These are phyloP conservation scores for Flaveria linearis DNA, from an alignment of 129 eudicot genomes.

Conservation along the genomic window DNA sequence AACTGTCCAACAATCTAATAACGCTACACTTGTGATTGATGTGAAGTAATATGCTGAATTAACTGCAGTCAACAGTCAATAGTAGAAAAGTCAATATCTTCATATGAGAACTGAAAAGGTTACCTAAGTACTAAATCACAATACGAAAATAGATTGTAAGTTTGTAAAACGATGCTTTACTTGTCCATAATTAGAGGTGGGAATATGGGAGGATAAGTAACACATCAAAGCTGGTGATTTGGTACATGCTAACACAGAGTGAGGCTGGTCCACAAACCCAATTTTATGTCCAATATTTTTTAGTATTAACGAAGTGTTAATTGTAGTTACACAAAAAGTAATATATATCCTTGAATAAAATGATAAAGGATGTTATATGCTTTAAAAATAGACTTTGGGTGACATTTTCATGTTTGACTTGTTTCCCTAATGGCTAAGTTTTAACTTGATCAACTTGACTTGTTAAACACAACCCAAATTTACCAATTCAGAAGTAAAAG, in stretches of 20 bases:
- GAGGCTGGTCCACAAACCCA: neutral
- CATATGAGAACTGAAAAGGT: neutral
- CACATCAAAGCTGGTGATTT: neutral
- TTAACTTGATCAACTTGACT: neutral
- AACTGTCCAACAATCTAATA: conserved; percentile 78
- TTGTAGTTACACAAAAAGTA: neutral
- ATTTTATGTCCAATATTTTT: neutral
- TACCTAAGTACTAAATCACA: neutral
- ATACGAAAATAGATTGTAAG: conserved; percentile 3
- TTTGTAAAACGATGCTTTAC: neutral
- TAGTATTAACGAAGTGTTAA: neutral
- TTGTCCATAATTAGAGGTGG: conserved; percentile 4
- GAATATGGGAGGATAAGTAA: neutral
- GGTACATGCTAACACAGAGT: neutral
- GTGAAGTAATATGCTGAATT: conserved; percentile 82
- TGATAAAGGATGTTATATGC: neutral
- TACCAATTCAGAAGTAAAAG: neutral
- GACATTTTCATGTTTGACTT: neutral
- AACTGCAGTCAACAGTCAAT: conserved; percentile 41
- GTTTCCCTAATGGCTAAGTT: neutral
- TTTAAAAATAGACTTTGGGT: neutral
- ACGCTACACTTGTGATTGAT: conserved; percentile 84
- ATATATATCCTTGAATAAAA: neutral
- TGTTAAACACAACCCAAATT: conserved; percentile 11
- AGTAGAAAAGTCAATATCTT: conserved; percentile 12